A percentile compares a stretch with the other conserved stretches of the same genome.
phyloP scores from a whole-genome alignment of 1,284 basidiomycete species.

The Ustilago curta region DNA sequence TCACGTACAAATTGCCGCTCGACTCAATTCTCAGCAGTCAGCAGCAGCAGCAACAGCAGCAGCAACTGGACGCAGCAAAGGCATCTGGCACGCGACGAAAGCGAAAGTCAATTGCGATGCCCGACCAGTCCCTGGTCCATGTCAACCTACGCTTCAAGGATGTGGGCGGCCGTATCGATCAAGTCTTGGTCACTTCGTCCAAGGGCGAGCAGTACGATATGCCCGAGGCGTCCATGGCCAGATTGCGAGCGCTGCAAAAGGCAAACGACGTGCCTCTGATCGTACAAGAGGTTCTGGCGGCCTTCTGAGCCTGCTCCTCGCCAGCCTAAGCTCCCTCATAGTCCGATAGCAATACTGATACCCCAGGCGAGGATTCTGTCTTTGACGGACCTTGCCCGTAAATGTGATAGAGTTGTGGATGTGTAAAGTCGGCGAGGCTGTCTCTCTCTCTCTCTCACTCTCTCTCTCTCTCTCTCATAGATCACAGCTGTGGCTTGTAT shows the following conservation, averaged over 20 bases:
- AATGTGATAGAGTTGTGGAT: neutral
- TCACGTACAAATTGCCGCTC: slow-evolving; percentile 48
- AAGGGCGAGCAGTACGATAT: slow-evolving; percentile 49
- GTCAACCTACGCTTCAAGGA: slow-evolving; percentile 49
- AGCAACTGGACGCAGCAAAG: slow-evolving; percentile 16
- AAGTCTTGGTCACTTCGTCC: slow-evolving; percentile 43
- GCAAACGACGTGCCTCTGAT: slow-evolving; percentile 54
- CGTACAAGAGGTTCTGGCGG: slow-evolving; percentile 49
- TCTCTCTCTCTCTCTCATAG: slow-evolving; percentile 10
- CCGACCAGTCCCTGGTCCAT: slow-evolving; percentile 37
- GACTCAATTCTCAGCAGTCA: slow-evolving; percentile 28
- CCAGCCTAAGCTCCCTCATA: neutral
- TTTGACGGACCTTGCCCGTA: neutral
- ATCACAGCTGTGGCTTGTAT: slow-evolving; percentile 13
- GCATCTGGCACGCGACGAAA: slow-evolving; percentile 25
- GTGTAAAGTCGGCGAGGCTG: too few relatives aligned
- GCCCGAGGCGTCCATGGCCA: slow-evolving; percentile 44
- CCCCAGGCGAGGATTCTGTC: neutral
- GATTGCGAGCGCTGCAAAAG: slow-evolving; percentile 41
- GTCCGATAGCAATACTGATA: slow-evolving; percentile 3
- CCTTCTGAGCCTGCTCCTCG: slow-evolving; percentile 24
- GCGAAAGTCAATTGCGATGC: slow-evolving; percentile 46
- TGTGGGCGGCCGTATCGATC: slow-evolving; percentile 49
- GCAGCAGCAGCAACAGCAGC: slow-evolving; percentile 20
- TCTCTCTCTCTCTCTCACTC: neutral